These are phyloP conservation scores for Vitis cinerea DNA, from an alignment of 164 flowering plant species.

Conservation along the genomic window DNA sequence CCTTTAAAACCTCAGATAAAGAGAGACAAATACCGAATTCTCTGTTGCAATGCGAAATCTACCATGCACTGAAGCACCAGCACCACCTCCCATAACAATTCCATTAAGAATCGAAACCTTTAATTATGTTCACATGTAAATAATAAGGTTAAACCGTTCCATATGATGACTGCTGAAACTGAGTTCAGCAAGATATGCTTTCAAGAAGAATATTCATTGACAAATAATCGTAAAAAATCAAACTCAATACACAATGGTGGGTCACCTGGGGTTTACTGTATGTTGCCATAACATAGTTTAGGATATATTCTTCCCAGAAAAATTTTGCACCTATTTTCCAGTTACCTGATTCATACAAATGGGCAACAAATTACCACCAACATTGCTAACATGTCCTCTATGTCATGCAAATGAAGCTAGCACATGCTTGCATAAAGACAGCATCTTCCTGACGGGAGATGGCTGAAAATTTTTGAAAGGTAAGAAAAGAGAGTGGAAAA, in stretches of 20 bases:
- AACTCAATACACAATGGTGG: neutral
- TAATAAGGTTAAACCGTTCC: neutral
- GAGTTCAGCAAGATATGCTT: too few species aligned
- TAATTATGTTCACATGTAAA: constrained; percentile 17
- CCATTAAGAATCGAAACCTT: constrained; percentile 94
- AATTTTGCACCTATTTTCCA: constrained; percentile 57
- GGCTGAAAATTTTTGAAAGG: too few species aligned
- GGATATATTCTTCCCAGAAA: constrained; percentile 42
- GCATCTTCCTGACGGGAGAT: too few species aligned
- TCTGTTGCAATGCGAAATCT: constrained; percentile 90
- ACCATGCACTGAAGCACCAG: constrained; percentile 88
- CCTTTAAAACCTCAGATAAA: neutral
- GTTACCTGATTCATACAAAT: constrained; percentile 36
- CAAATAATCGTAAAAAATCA: too few species aligned
- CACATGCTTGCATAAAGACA: too few species aligned
- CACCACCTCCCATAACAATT: constrained; percentile 96
- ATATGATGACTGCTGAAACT: too few species aligned
- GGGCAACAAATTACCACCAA: neutral
- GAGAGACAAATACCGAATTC: constrained; percentile 60
- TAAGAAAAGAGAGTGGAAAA: too few species aligned
- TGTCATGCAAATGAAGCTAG: neutral
- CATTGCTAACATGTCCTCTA: neutral
- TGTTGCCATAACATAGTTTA: constrained; percentile 69
- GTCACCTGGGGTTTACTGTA: constrained; percentile 68
- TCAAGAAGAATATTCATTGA: too few species aligned